Evolutionary conservation across 2,329 filamentous ascomycete genomes (phyloP).

Genomic region (Plenodomus lindquistii): DNA sequence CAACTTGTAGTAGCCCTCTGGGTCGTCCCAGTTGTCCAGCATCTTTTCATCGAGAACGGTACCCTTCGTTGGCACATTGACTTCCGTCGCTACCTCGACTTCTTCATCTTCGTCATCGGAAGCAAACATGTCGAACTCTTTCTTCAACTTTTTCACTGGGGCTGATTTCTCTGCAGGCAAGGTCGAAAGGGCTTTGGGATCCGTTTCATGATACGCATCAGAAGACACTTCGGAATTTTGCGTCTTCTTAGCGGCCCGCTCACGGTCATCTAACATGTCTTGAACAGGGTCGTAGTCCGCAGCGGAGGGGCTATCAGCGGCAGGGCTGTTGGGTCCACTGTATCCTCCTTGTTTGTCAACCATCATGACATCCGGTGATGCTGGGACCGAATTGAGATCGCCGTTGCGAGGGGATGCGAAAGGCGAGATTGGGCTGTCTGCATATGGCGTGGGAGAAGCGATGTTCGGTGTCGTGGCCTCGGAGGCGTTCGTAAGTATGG

Average conservation of each 20-base stretch:
- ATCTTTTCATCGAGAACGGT: constrained; percentile 67
- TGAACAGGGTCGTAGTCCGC: constrained; percentile 88
- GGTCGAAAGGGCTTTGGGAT: constrained; percentile 57
- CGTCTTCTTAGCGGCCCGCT: constrained; percentile 66
- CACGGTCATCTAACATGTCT: constrained; percentile 84
- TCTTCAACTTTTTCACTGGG: constrained; percentile 48
- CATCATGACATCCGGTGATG: constrained; percentile 45
- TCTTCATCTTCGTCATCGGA: constrained; percentile 74
- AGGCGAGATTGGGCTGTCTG: constrained; percentile 41
- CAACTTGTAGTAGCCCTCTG: constrained; percentile 95
- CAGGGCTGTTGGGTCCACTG: constrained; percentile 37
- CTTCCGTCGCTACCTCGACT: constrained; percentile 64
- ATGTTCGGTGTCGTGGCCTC: constrained; percentile 59
- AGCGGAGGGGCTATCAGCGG: constrained; percentile 76
- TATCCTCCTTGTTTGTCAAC: constrained; percentile 48
- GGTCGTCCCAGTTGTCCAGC: constrained; percentile 90
- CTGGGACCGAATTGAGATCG: constrained; percentile 43
- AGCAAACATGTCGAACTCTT: constrained; percentile 67
- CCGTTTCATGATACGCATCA: constrained; percentile 62
- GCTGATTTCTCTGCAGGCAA: constrained; percentile 46
- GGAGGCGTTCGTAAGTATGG: constrained; percentile 65
- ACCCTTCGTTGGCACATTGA: constrained; percentile 25
- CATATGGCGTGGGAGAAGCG: constrained; percentile 41
- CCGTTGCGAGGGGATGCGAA: constrained; percentile 44
- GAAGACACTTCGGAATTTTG: constrained; percentile 45